Percentiles rank a stretch among this genome's conserved stretches.
Evolutionary conservation across 192 early-diverging fungal species (phyloP).

Genomic region (Coemansia sp.): DNA sequence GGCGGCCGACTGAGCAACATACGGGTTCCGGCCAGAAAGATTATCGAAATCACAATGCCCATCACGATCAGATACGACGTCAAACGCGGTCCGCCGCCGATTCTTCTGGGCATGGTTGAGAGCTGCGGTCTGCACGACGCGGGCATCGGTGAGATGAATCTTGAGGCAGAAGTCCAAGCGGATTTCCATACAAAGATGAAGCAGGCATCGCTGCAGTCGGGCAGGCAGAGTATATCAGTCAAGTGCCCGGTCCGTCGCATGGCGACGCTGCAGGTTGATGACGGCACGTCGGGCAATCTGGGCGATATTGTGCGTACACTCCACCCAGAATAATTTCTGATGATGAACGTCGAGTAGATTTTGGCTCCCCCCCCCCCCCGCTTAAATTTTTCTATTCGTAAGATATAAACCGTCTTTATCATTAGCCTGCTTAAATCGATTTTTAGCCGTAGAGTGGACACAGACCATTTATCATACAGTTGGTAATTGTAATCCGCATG

Average conservation of each 20-base stretch:
- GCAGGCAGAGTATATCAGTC: conserved; percentile 38
- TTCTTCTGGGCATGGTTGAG: conserved; percentile 48
- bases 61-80: conserved; percentile 48
- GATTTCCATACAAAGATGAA: conserved; percentile 48
- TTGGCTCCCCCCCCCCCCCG: too few relatives aligned
- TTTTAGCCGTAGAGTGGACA: too few relatives aligned
- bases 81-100: conserved; percentile 46
- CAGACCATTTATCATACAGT: too few relatives aligned
- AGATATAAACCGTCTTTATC: too few relatives aligned
- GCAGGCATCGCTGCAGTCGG: conserved; percentile 36
- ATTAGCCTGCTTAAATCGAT: too few relatives aligned
- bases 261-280: conserved; percentile 45
- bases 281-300: conserved; percentile 40
- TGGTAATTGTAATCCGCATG: too few relatives aligned
- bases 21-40: too few relatives aligned
- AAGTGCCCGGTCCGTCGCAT: conserved; percentile 47
- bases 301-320: conserved; percentile 47
- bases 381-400: too few relatives aligned
- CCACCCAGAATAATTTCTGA: too few relatives aligned
- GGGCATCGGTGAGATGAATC: conserved; percentile 45
- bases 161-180: conserved; percentile 43
- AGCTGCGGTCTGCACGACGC: conserved; percentile 49
- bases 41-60: too few relatives aligned
- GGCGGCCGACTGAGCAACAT: too few relatives aligned
- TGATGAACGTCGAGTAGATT: too few relatives aligned